Base-by-base conservation (phyloP, 495 filamentous ascomycete species). In the Gamarada debralockiae region DNA sequence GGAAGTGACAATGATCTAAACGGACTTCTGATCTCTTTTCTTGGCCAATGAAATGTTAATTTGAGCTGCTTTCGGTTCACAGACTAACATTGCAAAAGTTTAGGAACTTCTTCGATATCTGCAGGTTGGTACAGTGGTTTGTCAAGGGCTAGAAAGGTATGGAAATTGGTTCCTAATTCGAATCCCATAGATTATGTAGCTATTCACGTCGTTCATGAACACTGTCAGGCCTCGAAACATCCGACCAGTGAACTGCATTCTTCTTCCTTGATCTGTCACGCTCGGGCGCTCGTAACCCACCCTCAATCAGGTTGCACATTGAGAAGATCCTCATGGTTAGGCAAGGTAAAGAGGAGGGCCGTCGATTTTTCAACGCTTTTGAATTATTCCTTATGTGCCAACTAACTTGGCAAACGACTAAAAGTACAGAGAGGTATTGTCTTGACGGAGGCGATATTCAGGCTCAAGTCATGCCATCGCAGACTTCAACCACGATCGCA, bases 1-100 rank as follows among this genome's bases (percentile, higher is more conserved):
- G 53, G 45, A 37, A 61, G 61, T 50, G 67, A 66, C 75, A 58
- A 80, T 82, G 78, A 79, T 79, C 78, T 68, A 64, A 79, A 62
- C 57, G 74, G 75, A 80, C 77, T 78, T 80, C 77, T 80, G 77
- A 80, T 27, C 13, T 48, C 34, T 18, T 42, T 38, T 43, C 40
- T 4, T 22, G n/a, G n/a, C 22, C 21, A 4, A 21, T 20, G 40
- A 43, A 7, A 15, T 43, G 20, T 23, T 4, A 43, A 20, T 43
- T 43, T 7, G 5, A 20, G 20, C 22, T 23, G 36, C 13, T 43
- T 43, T 43, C 17, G 3, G 13, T 3, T 43, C 40, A 20, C 7
- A 18, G 15, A 13, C 20, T 43, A 43, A 43, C 22, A 3, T 21
- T 6, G 20, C 40, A 23, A 21, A 43, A 29, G 10, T 21, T 7